Evolutionary conservation across 768 basidiomycete species (phyloP), one percentile per base, ranked within the genome.

Genomic region (Tylopilus sp.): DNA sequence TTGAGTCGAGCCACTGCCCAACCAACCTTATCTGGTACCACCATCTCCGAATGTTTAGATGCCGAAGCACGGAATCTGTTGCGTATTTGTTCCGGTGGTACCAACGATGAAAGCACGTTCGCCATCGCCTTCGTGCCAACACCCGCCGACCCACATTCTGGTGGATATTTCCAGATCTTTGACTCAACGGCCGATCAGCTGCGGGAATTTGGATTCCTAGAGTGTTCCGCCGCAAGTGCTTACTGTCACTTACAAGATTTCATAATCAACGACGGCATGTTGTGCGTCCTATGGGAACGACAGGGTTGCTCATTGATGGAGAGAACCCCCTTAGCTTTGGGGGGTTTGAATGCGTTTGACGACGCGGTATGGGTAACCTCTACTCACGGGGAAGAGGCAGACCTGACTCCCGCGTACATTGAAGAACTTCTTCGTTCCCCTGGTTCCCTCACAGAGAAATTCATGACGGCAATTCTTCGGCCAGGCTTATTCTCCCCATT

Each of bases 401-500:
- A 87, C 64, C 76, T 88, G 62, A 89, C 89, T 0, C 88, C 94
- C 17, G 83, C 85, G n/a, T 86, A 89, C 70, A 84, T 98, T 60
- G 93, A 95, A 61, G 90, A 92, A 60, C 78, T 86, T 48, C 80
- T 96, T 52, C 72, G 87, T 51, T 75, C 81, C 28, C 78, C 83
- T 24, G 85, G 85, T 29, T 88, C 89, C 3, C 69, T 95, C 61
- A 78, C 86, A 0, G 85, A 85, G 52, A 87, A 86, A 57, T 94
- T 93, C 71, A 78, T 94, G 63, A 78, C 84, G 48, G 89, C 86
- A 41, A 77, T 97, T 58, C 85, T 95, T 78, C 80, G 86, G 29
- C 94, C 96, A 0, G 92, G 91, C 21, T 78, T 91, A 47, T 98
- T 97, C 71, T 95, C 95, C 10, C 74, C 82, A 3, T 71, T 89